Conservation (phyloP, 768 basidiomycete genomes). For the Cubamyces lactineus region DNA sequence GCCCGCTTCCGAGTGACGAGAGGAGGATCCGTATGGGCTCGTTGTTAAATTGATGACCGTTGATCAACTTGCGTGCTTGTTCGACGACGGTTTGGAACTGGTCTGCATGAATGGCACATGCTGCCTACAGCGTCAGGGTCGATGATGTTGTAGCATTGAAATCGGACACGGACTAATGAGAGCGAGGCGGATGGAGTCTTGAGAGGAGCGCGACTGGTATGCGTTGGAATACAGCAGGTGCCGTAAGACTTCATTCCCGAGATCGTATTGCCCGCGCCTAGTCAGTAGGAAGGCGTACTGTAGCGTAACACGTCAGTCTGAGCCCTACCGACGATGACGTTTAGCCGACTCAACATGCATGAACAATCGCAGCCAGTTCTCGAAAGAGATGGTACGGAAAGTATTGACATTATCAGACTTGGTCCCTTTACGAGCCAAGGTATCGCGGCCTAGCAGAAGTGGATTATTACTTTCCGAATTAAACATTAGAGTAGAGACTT, state of each 20-base stretch:
- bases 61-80: slow-evolving; percentile 76
- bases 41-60: slow-evolving; percentile 81
- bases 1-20: slow-evolving; percentile 71
- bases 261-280: slow-evolving; percentile 59
- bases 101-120: slow-evolving; percentile 67
- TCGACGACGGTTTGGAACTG: slow-evolving; percentile 66
- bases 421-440: slow-evolving; percentile 49
- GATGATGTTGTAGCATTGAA: no score
- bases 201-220: slow-evolving; percentile 61
- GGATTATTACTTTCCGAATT: no score
- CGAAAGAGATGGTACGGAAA: slow-evolving; percentile 82
- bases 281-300: slow-evolving; percentile 81
- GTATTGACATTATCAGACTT: slow-evolving; percentile 53
- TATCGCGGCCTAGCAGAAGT: slow-evolving; percentile 71
- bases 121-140: slow-evolving; percentile 42
- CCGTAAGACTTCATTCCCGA: slow-evolving; percentile 74
- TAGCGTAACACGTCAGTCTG: not conserved
- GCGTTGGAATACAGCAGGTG: slow-evolving; percentile 78
- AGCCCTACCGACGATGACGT: not conserved
- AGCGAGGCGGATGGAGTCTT: slow-evolving; percentile 75
- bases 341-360: slow-evolving; percentile 67
- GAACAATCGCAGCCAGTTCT: slow-evolving; percentile 83
- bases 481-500: slow-evolving; percentile 31
- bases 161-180: slow-evolving; percentile 67
- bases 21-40: slow-evolving; percentile 81